Conservation (phyloP, 257 asterid species). For the Paraleonurus japonicus region DNA sequence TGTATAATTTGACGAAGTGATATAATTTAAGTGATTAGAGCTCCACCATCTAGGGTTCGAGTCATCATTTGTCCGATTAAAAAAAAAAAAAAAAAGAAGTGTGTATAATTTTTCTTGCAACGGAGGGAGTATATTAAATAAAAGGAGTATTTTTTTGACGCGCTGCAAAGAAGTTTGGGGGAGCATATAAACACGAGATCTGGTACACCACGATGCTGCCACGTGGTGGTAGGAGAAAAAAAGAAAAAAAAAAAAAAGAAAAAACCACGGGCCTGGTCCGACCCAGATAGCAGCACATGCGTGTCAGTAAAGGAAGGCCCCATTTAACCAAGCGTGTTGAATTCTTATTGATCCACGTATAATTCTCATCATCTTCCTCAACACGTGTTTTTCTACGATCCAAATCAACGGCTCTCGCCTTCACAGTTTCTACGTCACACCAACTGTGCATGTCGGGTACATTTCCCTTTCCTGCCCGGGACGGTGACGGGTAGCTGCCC, state of each 20-base stretch:
- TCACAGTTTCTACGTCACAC: constrained; percentile 55
- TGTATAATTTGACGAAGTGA: no score
- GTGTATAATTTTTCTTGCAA: no score
- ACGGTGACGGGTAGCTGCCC: constrained; percentile 96
- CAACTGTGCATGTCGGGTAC: constrained; percentile 61
- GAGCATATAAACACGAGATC: constrained; percentile 24
- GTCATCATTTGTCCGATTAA: no score
- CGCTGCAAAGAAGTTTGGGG: constrained; percentile 23
- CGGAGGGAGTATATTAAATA: no score
- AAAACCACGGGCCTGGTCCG: constrained; percentile 33
- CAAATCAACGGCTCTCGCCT: constrained; percentile 38
- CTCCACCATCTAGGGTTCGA: no score
- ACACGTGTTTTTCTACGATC: constrained; percentile 47
- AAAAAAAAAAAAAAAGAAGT: no score
- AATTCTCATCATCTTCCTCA: not conserved
- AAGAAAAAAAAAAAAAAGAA: constrained; percentile 5
- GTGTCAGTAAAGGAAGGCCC: constrained; percentile 55
- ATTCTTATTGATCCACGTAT: constrained; percentile 63
- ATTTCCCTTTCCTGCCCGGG: constrained; percentile 59
- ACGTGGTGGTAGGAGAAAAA: constrained; percentile 57
- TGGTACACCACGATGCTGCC: constrained; percentile 55
- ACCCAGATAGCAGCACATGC: constrained; percentile 44
- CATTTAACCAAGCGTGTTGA: constrained; percentile 25
- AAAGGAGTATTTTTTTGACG: constrained; percentile 15
- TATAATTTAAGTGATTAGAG: no score